Evolutionary conservation across 306 rosid species (phyloP), one percentile per base, ranked within the genome.

Genomic region (Mucuna pruriens): DNA sequence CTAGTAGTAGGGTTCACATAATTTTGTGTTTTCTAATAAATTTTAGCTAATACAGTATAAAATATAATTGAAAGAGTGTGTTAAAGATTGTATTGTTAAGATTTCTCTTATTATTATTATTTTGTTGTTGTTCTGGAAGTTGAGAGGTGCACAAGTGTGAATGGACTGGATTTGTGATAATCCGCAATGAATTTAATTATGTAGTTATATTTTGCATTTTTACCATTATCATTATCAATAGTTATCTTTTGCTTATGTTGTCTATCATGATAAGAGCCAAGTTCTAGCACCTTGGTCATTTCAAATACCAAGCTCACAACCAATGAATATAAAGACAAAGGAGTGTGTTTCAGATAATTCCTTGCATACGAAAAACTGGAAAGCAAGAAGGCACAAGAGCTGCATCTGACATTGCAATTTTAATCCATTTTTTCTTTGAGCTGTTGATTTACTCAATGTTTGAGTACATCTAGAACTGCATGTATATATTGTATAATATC

Each of bases 91-190:
- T 10, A 3, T 23, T 58, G 13, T 16, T 62, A 15, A 3, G 4
- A 33, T 33, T 31, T 12, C 6, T 31, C 11, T 9, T 2, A 1
- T 10, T 23, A 22, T 57, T 49, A 58, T 58, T 26, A 25, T 58
- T 60, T 26, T 26, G 10, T 62, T 33, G 40, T 9, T 55, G 62
- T 55, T 55, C 12, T 26, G 40, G 12, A 33, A 62, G 39, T 64
- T 62, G 67, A 13, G 65, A 25, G 33, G 13, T 38, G 17, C 60
- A 11, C 19, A 48, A 46, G 42, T 31, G 71, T 44, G 39, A 44
- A 40, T 69, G 17, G 54, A 29, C 51, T 62, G 54, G 49, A 17
- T 83, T 78, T 51, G 1, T 57, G 29, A 65, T 69, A 38, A 40
- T 54, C 3, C 54, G 22, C 48, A 6, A 69, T 62, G 5, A 16